Evolutionary conservation across 2,329 filamentous ascomycete genomes (phyloP).

Genomic region (Penicillium sp.): DNA sequence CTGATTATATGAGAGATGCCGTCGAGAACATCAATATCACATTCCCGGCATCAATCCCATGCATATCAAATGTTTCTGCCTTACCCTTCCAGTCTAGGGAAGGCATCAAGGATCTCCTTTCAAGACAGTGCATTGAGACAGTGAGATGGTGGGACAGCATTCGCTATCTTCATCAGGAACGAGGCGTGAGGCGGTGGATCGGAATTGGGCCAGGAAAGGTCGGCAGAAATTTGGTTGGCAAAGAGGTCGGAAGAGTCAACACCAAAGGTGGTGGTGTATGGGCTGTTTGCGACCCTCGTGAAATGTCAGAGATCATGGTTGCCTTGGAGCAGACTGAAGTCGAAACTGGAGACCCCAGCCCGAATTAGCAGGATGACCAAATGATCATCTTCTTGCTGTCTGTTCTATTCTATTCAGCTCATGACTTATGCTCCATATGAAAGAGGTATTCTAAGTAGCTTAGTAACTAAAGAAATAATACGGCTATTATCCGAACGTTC

Average conservation of each 20-base stretch:
- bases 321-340: constrained; percentile 63
- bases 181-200: constrained; percentile 78
- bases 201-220: constrained; percentile 94
- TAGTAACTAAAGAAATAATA: not conserved
- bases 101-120: constrained; percentile 74
- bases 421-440: not conserved
- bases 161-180: constrained; percentile 79
- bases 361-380: not conserved
- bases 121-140: constrained; percentile 83
- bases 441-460: not conserved
- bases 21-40: constrained; percentile 64
- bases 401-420: not conserved
- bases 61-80: constrained; percentile 82
- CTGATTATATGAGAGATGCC: constrained; percentile 67
- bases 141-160: constrained; percentile 95
- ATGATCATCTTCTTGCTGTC: not conserved
- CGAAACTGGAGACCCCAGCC: constrained; percentile 4
- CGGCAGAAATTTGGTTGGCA: constrained; percentile 86
- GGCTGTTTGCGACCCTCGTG: constrained; percentile 78
- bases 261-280: constrained; percentile 90
- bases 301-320: constrained; percentile 66
- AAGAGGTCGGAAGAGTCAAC: constrained; percentile 81
- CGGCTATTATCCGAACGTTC: not conserved
- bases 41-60: constrained; percentile 72
- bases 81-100: constrained; percentile 70